These are phyloP conservation scores for Caryopteris hybrid DNA, from an alignment of 305 asterid genomes.

Conservation along the genomic window DNA sequence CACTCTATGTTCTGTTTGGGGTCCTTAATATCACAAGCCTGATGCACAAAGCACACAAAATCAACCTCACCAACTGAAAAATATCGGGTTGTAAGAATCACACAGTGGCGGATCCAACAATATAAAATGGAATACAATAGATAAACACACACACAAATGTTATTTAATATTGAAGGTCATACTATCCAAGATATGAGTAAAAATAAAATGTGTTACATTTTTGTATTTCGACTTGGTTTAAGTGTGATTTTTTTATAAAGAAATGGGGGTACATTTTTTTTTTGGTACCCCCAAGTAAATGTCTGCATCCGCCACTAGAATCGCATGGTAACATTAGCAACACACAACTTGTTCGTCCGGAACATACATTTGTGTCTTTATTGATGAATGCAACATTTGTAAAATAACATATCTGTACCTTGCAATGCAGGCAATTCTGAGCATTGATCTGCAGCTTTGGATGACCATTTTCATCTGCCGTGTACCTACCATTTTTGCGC, in stretches of 20 bases:
- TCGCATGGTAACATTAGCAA: background rate
- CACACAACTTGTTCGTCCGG: background rate
- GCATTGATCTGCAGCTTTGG: constrained; percentile 89
- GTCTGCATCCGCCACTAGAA: no score
- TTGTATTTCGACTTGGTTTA: no score
- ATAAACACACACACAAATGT: no score
- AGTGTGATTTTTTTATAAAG: no score
- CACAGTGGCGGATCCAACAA: no score
- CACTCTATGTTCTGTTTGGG: constrained; percentile 89
- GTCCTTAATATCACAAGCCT: constrained; percentile 98
- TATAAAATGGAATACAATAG: no score
- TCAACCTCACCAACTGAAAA: background rate
- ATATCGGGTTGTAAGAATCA: background rate
- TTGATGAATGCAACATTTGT: background rate
- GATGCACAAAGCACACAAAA: constrained; percentile 15
- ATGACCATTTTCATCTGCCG: constrained; percentile 60
- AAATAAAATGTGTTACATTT: no score
- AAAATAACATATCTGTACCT: constrained; percentile 44
- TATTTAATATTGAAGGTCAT: no score
- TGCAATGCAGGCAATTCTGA: constrained; percentile 95
- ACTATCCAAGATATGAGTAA: no score
- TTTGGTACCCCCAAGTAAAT: no score
- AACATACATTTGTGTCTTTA: background rate
- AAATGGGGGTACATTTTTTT: no score
- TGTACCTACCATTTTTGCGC: constrained; percentile 45